Conservation (phyloP, 1,284 basidiomycete genomes). For the Pseudozyma sp. region DNA sequence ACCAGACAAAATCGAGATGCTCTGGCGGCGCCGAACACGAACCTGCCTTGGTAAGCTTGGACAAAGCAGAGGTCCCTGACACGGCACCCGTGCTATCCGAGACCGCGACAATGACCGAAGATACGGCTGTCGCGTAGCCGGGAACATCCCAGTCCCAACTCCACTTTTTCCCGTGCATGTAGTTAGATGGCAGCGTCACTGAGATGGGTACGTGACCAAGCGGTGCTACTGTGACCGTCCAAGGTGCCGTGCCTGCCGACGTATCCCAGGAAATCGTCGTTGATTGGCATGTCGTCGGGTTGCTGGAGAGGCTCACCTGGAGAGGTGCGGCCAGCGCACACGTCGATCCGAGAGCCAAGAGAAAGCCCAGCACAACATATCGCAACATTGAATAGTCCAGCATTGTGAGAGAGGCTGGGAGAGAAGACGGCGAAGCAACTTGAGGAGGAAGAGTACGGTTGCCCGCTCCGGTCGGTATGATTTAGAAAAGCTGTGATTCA, state of each 20-base stretch:
- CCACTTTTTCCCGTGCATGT: constrained; percentile 33
- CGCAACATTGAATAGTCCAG: not conserved
- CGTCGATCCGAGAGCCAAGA: constrained; percentile 21
- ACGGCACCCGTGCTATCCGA: constrained; percentile 38
- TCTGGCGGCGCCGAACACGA: constrained; percentile 39
- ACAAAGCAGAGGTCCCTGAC: constrained; percentile 28
- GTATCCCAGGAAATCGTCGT: constrained; percentile 41
- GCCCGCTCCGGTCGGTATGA: not conserved
- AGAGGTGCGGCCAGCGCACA: constrained; percentile 39
- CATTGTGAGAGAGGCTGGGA: not conserved
- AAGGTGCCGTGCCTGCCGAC: constrained; percentile 40
- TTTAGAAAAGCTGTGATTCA: not conserved
- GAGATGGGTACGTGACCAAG: constrained; percentile 40
- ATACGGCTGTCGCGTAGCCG: constrained; percentile 18
- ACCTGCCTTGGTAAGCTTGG: constrained; percentile 15
- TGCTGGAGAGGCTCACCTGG: constrained; percentile 29
- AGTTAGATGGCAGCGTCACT: constrained; percentile 31
- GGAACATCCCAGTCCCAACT: constrained; percentile 41
- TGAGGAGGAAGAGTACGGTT: too few species aligned
- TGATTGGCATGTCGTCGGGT: constrained; percentile 36
- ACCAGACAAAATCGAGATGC: constrained; percentile 51
- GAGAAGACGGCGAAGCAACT: too few species aligned
- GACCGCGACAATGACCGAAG: constrained; percentile 40
- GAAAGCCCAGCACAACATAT: not conserved
- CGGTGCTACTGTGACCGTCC: constrained; percentile 47